Conservation (phyloP, 495 filamentous ascomycete species). For the Hypoxylon trugodes region DNA sequence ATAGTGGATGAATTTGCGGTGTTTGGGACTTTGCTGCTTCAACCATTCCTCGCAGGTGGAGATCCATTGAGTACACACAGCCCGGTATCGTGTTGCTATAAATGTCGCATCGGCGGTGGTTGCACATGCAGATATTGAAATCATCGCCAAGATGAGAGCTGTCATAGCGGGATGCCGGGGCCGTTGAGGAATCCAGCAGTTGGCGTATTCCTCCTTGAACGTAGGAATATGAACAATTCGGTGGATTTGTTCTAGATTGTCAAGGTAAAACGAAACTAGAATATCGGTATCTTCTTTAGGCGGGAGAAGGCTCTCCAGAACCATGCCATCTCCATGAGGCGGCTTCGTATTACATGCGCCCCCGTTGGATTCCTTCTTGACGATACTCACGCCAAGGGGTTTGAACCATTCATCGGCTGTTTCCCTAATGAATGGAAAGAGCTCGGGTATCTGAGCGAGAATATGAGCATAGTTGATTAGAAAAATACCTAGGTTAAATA, state of each 20-base stretch:
- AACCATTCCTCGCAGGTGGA: conserved; percentile 50
- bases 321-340: conserved; percentile 42
- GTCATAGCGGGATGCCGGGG: conserved; percentile 50
- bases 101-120: conserved; percentile 21
- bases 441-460: conserved; percentile 45
- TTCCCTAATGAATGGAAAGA: conserved; percentile 57
- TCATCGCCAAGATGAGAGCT: conserved; percentile 51
- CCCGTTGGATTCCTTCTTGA: conserved; percentile 48
- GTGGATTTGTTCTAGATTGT: conserved; percentile 57
- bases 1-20: conserved; percentile 54
- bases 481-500: not conserved
- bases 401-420: conserved; percentile 54
- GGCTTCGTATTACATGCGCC: conserved; percentile 38
- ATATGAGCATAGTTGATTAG: not conserved
- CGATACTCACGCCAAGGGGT: conserved; percentile 46
- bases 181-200: conserved; percentile 50
- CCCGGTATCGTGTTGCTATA: conserved; percentile 3
- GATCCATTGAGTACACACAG: conserved; percentile 51
- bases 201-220: conserved; percentile 53
- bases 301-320: conserved; percentile 51
- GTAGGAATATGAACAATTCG: conserved; percentile 57
- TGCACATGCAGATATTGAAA: conserved; percentile 51
- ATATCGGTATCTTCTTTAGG: conserved; percentile 48
- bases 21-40: conserved; percentile 51
- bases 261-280: conserved; percentile 52